phyloP scores from a whole-genome alignment of 2,329 filamentous ascomycete species.

The Exophiala bonariae region DNA sequence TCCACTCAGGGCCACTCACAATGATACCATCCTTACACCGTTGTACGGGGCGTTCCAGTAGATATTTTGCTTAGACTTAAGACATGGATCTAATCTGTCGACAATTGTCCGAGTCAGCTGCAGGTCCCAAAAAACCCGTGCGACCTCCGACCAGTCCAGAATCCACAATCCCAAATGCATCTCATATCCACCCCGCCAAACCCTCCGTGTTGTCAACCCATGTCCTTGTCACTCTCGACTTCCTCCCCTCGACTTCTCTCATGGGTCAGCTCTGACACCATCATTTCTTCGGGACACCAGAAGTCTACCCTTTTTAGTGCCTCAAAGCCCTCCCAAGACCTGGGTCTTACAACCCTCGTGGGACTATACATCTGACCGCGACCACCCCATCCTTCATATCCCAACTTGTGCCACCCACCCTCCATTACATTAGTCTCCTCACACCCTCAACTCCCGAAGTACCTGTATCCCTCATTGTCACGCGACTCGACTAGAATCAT shows the following conservation, averaged over 20 bases:
- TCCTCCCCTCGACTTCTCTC: no score
- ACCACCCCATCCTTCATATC: constrained; percentile 14
- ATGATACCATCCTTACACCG: constrained; percentile 1
- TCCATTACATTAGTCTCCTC: constrained; percentile 8
- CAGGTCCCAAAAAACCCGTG: constrained; percentile 19
- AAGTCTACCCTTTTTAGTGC: constrained; percentile 13
- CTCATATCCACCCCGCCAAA: constrained; percentile 15
- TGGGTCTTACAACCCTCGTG: constrained; percentile 4
- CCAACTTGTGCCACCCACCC: constrained; percentile 9
- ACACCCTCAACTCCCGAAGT: constrained; percentile 1
- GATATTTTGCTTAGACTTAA: constrained; percentile 14
- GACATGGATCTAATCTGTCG: constrained; percentile 7
- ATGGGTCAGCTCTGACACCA: constrained; percentile 21
- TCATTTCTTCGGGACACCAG: constrained; percentile 11
- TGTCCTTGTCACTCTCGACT: no score
- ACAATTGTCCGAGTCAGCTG: constrained; percentile 12
- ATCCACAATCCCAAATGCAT: constrained; percentile 15
- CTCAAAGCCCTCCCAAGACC: constrained; percentile 10
- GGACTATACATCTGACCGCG: constrained; percentile 5
- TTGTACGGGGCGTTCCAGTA: constrained; percentile 7
- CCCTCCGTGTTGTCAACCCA: constrained; percentile 4
- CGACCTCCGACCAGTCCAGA: constrained; percentile 10
- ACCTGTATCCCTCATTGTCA: constrained; percentile 2
- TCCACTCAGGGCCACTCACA: constrained; percentile 3
- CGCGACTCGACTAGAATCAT: constrained; percentile 6